These are phyloP conservation scores for Marasmius sp. DNA, from an alignment of 1,284 basidiomycete species.

Conservation along the genomic window DNA sequence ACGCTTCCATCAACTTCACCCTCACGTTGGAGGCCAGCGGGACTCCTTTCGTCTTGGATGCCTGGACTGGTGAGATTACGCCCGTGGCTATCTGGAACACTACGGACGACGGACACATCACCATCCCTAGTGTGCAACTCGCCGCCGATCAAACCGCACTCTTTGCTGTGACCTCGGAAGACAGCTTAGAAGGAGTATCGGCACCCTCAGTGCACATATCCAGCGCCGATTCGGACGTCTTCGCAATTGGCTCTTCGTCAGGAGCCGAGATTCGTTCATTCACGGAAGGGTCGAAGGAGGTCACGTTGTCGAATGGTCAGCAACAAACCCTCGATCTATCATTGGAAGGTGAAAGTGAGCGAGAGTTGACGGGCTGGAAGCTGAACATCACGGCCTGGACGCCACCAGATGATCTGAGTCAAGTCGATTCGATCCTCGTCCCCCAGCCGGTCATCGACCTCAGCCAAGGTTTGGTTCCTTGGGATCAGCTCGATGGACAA, in stretches of 20 bases:
- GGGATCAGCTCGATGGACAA: slow-evolving; percentile 15
- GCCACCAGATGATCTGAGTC: slow-evolving; percentile 12
- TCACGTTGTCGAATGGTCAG: slow-evolving; percentile 10
- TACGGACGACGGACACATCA: slow-evolving; percentile 9
- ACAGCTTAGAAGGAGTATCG: slow-evolving; percentile 12
- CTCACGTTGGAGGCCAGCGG: slow-evolving; percentile 15
- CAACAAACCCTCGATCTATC: slow-evolving; percentile 11
- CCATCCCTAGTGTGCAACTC: slow-evolving; percentile 16
- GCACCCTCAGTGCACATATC: slow-evolving; percentile 8
- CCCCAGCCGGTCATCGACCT: slow-evolving; percentile 13
- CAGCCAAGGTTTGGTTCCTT: slow-evolving; percentile 17
- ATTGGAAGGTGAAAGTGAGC: slow-evolving; percentile 9
- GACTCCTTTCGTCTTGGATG: slow-evolving; percentile 17
- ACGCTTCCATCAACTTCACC: slow-evolving; percentile 12
- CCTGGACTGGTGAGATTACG: slow-evolving; percentile 13
- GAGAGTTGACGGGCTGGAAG: slow-evolving; percentile 13
- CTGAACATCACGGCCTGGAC: slow-evolving; percentile 17
- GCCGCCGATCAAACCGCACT: slow-evolving; percentile 13
- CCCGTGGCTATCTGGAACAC: slow-evolving; percentile 14
- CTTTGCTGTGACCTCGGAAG: slow-evolving; percentile 13
- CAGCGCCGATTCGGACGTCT: slow-evolving; percentile 2
- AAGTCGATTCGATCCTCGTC: slow-evolving; percentile 13
- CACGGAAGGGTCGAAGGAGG: slow-evolving; percentile 6
- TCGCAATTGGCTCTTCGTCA: slow-evolving; percentile 9
- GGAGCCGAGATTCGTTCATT: slow-evolving; percentile 12